Evolutionary conservation across 108 stramenopile species (phyloP).

Genomic region (Conticribra guillardii): DNA sequence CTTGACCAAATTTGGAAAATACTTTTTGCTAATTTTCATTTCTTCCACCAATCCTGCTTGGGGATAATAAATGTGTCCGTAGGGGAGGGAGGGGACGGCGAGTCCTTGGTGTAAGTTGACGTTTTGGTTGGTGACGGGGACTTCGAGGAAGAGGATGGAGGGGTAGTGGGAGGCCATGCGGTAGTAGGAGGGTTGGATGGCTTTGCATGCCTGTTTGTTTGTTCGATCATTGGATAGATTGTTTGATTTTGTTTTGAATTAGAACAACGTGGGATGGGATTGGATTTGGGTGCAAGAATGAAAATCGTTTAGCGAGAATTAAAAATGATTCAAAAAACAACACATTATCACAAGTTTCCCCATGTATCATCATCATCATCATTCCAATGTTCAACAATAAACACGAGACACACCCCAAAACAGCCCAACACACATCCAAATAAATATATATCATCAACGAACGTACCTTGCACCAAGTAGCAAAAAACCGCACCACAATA

Average conservation of each 20-base stretch:
- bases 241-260: no score
- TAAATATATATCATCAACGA: background rate
- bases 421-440: no score
- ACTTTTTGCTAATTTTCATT: conserved; percentile 54
- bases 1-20: conserved; percentile 44
- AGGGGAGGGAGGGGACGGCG: conserved; percentile 61
- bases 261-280: background rate
- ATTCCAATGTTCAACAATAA: no score
- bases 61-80: conserved; percentile 73
- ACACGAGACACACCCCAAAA: no score
- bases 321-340: no score
- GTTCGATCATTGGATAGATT: no score
- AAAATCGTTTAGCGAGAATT: no score
- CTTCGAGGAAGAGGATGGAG: conserved; percentile 65
- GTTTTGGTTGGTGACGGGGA: conserved; percentile 74
- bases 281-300: background rate
- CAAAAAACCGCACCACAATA: conserved; percentile 70
- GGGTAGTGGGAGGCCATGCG: conserved; percentile 51
- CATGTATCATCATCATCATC: no score
- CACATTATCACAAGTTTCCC: no score
- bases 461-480: conserved; percentile 77
- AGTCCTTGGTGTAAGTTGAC: conserved; percentile 77
- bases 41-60: conserved; percentile 73
- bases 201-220: conserved; percentile 62
- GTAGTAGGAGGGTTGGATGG: conserved; percentile 64